These are phyloP conservation scores for Yamadazyma endophytica DNA, from an alignment of 805 yeast genomes.

Conservation along the genomic window DNA sequence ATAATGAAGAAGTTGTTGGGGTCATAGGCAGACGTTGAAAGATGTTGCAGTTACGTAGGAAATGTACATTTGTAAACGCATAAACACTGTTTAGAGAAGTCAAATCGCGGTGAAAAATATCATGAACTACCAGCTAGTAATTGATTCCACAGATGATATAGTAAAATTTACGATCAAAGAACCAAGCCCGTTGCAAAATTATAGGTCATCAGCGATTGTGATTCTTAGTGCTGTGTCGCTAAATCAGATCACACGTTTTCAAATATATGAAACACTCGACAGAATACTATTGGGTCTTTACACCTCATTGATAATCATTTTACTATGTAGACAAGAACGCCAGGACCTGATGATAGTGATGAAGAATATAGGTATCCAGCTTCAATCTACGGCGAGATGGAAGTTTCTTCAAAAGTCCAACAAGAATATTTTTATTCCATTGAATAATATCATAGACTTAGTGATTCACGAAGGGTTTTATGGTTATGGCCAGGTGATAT, in stretches of 20 bases:
- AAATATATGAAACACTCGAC: too few relatives aligned
- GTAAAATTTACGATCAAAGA: slow-evolving; percentile 9
- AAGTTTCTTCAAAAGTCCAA: slow-evolving; percentile 14
- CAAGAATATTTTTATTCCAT: slow-evolving; percentile 47
- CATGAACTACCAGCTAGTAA: slow-evolving; percentile 9
- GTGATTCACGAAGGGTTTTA: slow-evolving; percentile 74
- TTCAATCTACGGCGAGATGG: slow-evolving; percentile 27
- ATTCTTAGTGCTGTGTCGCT: too few relatives aligned
- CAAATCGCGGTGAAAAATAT: too few relatives aligned
- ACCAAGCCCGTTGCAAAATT: too few relatives aligned
- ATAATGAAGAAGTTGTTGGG: slow-evolving; percentile 71
- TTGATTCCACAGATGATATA: slow-evolving; percentile 6
- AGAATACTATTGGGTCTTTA: too few relatives aligned
- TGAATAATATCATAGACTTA: slow-evolving; percentile 54
- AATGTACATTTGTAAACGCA: too few relatives aligned
- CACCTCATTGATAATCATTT: neutral
- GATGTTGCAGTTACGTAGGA: too few relatives aligned
- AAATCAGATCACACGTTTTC: too few relatives aligned
- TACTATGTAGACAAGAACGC: slow-evolving; percentile 17
- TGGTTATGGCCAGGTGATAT: slow-evolving; percentile 60
- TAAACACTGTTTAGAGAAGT: too few relatives aligned
- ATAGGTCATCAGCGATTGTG: too few relatives aligned
- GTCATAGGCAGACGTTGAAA: too few relatives aligned
- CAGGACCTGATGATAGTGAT: slow-evolving; percentile 42
- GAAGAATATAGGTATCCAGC: slow-evolving; percentile 46